These are phyloP conservation scores for Eustoma russellianum DNA, from an alignment of 257 asterid species.

Conservation along the genomic window DNA sequence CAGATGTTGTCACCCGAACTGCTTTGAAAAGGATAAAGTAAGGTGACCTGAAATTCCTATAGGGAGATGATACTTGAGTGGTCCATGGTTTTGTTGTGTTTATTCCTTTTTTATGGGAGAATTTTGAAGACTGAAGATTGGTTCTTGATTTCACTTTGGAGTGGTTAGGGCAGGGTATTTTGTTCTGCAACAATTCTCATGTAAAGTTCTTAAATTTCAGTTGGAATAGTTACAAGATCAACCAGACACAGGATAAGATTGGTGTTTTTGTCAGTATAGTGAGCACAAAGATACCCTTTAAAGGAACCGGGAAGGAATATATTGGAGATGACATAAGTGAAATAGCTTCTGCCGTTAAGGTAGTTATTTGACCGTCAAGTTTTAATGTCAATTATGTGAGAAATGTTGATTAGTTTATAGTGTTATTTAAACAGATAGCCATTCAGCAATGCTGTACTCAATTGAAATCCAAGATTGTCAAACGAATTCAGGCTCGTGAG, in stretches of 20 bases:
- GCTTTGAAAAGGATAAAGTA: slow-evolving; percentile 86
- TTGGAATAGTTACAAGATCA: slow-evolving; percentile 87
- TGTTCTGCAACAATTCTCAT: slow-evolving; percentile 4
- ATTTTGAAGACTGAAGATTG: not conserved
- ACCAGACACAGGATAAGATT: slow-evolving; percentile 82
- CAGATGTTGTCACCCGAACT: slow-evolving; percentile 91
- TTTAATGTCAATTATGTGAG: not conserved
- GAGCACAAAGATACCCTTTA: slow-evolving; percentile 89
- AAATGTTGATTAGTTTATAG: slow-evolving; percentile 15
- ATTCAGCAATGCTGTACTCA: slow-evolving; percentile 79
- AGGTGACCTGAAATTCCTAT: slow-evolving; percentile 6
- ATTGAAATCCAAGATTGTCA: slow-evolving; percentile 73
- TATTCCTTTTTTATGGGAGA: not conserved
- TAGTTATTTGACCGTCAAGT: slow-evolving; percentile 11
- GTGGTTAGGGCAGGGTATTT: not conserved
- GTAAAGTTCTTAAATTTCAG: slow-evolving; percentile 29
- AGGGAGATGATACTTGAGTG: not conserved
- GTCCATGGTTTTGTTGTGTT: not conserved
- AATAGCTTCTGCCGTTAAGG: slow-evolving; percentile 92
- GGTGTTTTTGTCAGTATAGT: slow-evolving; percentile 93
- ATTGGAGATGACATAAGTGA: slow-evolving; percentile 94
- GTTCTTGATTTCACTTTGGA: not conserved
- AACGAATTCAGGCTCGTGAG: slow-evolving; percentile 90
- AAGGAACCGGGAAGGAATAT: slow-evolving; percentile 93
- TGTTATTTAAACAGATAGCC: slow-evolving; percentile 44